Percentiles rank a stretch among this genome's conserved stretches.
Evolutionary conservation across 1,139 yeast genomes (phyloP).

Genomic region (Saccharomyces hybrid): DNA sequence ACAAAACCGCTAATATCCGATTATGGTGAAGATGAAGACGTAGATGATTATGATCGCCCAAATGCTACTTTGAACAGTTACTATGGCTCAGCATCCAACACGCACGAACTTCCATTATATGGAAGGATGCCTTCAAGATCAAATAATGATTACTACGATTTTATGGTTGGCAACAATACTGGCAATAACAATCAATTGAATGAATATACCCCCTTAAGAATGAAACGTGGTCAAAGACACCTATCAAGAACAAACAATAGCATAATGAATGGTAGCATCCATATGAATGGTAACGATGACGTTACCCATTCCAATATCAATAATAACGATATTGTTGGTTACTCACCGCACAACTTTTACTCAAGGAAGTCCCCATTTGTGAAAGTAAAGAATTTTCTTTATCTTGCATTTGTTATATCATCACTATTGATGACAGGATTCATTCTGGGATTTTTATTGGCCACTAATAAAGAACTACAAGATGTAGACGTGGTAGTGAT

Average conservation of each 20-base stretch:
- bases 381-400: conserved; percentile 42
- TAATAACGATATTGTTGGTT: conserved; percentile 30
- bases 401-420: conserved; percentile 47
- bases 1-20: conserved; percentile 28
- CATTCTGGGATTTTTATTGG: conserved; percentile 72
- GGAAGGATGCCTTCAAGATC: background rate
- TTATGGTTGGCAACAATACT: conserved; percentile 3
- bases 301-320: conserved; percentile 1
- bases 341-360: conserved; percentile 52
- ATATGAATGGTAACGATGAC: conserved; percentile 7
- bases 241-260: conserved; percentile 5
- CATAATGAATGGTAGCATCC: conserved; percentile 9
- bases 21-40: conserved; percentile 26
- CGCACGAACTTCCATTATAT: conserved; percentile 1
- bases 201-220: conserved; percentile 14
- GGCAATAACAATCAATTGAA: conserved; percentile 4
- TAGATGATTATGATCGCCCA: conserved; percentile 24
- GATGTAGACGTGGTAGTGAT: conserved; percentile 53
- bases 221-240: background rate
- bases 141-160: conserved; percentile 2
- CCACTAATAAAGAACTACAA: conserved; percentile 78
- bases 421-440: conserved; percentile 63
- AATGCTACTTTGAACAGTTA: conserved; percentile 14
- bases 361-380: conserved; percentile 30
- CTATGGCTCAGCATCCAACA: background rate